phyloP scores from a whole-genome alignment of 495 filamentous ascomycete species.

The Margaritispora aquatica region DNA sequence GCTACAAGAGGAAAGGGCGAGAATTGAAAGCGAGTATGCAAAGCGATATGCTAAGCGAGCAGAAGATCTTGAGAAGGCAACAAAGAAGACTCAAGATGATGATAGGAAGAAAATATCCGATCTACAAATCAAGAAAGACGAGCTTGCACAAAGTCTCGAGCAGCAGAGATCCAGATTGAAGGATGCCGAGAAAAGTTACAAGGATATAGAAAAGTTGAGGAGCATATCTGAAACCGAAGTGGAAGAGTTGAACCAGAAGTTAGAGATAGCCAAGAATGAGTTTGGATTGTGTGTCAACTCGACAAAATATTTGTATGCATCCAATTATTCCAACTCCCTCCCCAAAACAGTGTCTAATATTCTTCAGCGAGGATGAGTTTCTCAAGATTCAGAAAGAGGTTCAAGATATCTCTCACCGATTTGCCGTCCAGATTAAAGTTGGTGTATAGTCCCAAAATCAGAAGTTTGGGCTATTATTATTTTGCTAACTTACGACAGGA shows the following conservation, averaged over 20 bases:
- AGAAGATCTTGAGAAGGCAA: constrained; percentile 9
- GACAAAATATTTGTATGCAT: constrained; percentile 8
- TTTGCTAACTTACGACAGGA: constrained; percentile 5
- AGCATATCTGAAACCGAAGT: not conserved
- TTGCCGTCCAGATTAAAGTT: constrained; percentile 1
- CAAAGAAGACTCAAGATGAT: constrained; percentile 11
- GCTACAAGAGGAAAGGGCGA: constrained; percentile 4
- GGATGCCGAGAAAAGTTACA: constrained; percentile 4
- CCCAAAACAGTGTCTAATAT: not conserved
- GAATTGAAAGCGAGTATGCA: not conserved
- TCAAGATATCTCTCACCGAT: not conserved
- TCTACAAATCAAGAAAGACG: constrained; percentile 4
- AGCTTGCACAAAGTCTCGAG: constrained; percentile 1
- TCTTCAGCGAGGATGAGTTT: constrained; percentile 9
- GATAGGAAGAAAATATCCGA: constrained; percentile 8
- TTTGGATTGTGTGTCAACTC: constrained; percentile 1
- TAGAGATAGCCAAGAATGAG: constrained; percentile 8
- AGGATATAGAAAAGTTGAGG: constrained; percentile 6
- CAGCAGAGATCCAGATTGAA: constrained; percentile 9
- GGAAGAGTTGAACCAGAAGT: constrained; percentile 4
- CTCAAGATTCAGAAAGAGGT: constrained; percentile 1
- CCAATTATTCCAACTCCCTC: not conserved
- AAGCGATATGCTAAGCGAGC: constrained; percentile 3
- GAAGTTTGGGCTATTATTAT: not conserved
- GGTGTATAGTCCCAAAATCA: constrained; percentile 6